Percentiles rank a stretch among this genome's conserved stretches.
Evolutionary conservation across 805 yeast genomes (phyloP).

Genomic region (Candida parachauliodes): DNA sequence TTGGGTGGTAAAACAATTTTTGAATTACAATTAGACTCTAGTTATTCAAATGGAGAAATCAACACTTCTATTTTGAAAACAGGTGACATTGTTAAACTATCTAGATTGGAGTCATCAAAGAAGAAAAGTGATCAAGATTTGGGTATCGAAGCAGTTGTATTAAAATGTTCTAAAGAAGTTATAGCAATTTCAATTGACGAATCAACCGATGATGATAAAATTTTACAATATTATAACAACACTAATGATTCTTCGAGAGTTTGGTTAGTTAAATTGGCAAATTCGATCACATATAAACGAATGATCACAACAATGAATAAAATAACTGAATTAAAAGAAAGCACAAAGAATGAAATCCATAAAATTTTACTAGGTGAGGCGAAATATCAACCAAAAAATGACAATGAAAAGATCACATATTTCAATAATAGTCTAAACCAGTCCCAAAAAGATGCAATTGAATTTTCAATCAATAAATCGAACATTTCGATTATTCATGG

Average conservation of each 20-base stretch:
- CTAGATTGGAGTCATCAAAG: constrained; percentile 28
- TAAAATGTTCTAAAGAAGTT: constrained; percentile 44
- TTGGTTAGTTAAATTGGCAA: constrained; percentile 67
- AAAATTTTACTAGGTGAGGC: constrained; percentile 47
- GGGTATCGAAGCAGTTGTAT: constrained; percentile 61
- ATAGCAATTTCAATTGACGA: constrained; percentile 60
- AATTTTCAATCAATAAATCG: constrained; percentile 54
- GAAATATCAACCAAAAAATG: constrained; percentile 24
- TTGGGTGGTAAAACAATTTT: constrained; percentile 70
- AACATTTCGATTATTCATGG: constrained; percentile 67
- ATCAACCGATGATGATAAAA: constrained; percentile 44
- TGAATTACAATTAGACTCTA: constrained; percentile 59
- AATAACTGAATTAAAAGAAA: constrained; percentile 45
- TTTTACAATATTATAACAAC: constrained; percentile 44
- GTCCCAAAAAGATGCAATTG: constrained; percentile 73
- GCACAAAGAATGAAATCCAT: constrained; percentile 29
- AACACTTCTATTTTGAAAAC: constrained; percentile 53
- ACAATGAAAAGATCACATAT: constrained; percentile 20
- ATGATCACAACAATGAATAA: constrained; percentile 77
- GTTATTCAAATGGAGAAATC: constrained; percentile 32
- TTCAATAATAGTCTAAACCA: constrained; percentile 49
- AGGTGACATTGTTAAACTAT: constrained; percentile 75
- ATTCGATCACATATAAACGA: constrained; percentile 69
- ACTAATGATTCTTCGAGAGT: constrained; percentile 40
- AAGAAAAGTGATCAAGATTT: constrained; percentile 14